These are phyloP conservation scores for Penicillium hordei DNA, from an alignment of 2,329 filamentous ascomycete species.

Conservation along the genomic window DNA sequence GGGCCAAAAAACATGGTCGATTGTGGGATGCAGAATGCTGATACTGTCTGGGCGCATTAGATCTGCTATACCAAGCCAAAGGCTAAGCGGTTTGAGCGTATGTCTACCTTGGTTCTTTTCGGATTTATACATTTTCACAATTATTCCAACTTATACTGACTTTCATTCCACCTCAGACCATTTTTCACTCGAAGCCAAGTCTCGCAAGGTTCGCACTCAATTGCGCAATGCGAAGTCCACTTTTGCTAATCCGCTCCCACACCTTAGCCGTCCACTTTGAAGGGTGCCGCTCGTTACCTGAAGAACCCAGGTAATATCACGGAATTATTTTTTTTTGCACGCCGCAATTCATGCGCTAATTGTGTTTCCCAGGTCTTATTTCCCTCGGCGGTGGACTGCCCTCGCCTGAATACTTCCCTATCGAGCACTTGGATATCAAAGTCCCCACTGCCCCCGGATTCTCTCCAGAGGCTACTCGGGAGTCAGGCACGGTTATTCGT, in stretches of 20 bases:
- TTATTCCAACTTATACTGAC: not conserved
- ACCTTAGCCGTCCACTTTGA: conserved; percentile 67
- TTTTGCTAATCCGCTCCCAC: conserved; percentile 11
- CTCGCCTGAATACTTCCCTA: conserved; percentile 87
- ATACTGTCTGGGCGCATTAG: conserved; percentile 28
- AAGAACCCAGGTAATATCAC: conserved; percentile 62
- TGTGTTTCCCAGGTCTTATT: conserved; percentile 60
- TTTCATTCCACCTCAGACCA: conserved; percentile 41
- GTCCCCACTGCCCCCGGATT: conserved; percentile 70
- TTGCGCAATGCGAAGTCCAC: not conserved
- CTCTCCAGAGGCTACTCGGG: conserved; percentile 64
- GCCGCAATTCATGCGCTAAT: not conserved
- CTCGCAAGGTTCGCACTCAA: conserved; percentile 41
- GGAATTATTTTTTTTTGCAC: not conserved
- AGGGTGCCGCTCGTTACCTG: conserved; percentile 75
- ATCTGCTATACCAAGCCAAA: conserved; percentile 62
- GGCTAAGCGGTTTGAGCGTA: conserved; percentile 82
- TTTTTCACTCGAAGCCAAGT: conserved; percentile 62
- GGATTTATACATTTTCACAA: not conserved
- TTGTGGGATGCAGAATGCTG: conserved; percentile 4
- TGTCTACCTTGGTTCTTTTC: conserved; percentile 40
- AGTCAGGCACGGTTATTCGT: conserved; percentile 59
- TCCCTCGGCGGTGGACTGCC: conserved; percentile 91
- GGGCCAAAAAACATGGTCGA: no score
- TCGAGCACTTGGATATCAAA: conserved; percentile 73